These are phyloP conservation scores for Calonectria hongkongensis DNA, from an alignment of 2,329 filamentous ascomycete species.

Conservation along the genomic window DNA sequence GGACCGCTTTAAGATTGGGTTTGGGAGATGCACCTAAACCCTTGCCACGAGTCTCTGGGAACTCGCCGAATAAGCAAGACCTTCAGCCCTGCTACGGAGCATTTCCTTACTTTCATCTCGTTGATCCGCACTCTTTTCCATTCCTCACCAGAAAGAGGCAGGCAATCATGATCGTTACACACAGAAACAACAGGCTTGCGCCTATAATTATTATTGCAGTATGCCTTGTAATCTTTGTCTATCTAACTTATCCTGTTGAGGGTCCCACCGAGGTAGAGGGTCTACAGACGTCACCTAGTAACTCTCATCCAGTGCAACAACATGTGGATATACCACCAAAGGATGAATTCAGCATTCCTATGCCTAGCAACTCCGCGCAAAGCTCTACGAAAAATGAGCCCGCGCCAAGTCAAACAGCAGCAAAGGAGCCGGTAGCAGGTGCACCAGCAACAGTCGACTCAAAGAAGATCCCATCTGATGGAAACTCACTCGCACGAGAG, in stretches of 20 bases:
- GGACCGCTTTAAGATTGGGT: constrained; percentile 22
- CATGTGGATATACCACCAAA: not conserved
- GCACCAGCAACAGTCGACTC: not conserved
- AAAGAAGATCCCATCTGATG: not conserved
- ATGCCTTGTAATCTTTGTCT: constrained; percentile 46
- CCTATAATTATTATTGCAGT: constrained; percentile 49
- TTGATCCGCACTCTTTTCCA: not conserved
- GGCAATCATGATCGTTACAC: constrained; percentile 44
- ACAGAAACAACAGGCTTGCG: constrained; percentile 52
- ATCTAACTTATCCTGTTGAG: constrained; percentile 32
- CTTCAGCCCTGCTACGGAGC: constrained; percentile 5
- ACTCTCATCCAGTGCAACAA: not conserved
- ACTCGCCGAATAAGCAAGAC: not conserved
- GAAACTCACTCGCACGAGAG: constrained; percentile 33
- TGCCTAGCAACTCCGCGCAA: not conserved
- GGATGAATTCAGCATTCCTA: not conserved
- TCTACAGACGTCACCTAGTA: not conserved
- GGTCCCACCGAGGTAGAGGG: not conserved
- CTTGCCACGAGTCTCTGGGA: not conserved
- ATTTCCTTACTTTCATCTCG: constrained; percentile 3
- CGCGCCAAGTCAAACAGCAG: not conserved
- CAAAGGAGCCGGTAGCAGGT: not conserved
- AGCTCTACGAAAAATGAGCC: not conserved
- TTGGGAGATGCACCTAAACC: not conserved
- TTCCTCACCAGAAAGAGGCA: not conserved